phyloP scores from a whole-genome alignment of 2,329 filamentous ascomycete genomes.

The Neophaeococcomyces mojaviensis region DNA sequence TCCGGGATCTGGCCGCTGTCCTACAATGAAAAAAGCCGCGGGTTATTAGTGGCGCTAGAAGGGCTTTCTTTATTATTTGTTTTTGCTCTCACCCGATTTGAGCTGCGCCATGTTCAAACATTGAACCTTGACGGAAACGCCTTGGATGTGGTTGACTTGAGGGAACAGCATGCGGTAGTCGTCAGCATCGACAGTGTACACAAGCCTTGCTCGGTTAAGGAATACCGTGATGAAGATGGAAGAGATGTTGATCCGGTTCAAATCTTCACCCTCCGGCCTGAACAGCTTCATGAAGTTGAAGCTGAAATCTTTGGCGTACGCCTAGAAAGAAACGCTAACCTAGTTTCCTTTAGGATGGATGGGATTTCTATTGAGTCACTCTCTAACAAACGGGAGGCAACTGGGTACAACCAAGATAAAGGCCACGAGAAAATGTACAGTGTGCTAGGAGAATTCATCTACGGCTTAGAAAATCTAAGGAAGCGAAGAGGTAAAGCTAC shows the following conservation, averaged over 20 bases:
- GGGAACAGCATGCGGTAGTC: constrained; percentile 29
- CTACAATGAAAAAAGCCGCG: not conserved
- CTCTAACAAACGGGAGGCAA: not conserved
- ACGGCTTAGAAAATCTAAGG: constrained; percentile 34
- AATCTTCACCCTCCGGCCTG: not conserved
- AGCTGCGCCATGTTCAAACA: constrained; percentile 44
- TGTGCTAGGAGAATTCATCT: constrained; percentile 25
- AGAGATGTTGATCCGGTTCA: not conserved
- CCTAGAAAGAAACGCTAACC: not conserved
- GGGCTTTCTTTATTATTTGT: constrained; percentile 60
- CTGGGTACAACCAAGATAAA: not conserved
- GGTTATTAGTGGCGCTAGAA: constrained; percentile 47
- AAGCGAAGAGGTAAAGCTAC: constrained; percentile 25
- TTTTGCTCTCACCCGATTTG: constrained; percentile 46
- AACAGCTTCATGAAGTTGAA: not conserved
- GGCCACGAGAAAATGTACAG: constrained; percentile 14
- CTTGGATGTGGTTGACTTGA: constrained; percentile 44
- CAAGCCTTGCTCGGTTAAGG: constrained; percentile 42
- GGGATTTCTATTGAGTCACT: not conserved
- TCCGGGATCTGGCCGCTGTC: constrained; percentile 25
- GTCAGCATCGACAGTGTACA: constrained; percentile 49
- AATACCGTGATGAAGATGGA: constrained; percentile 15
- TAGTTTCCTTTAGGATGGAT: not conserved
- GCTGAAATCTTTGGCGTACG: not conserved
- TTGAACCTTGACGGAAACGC: constrained; percentile 58